phyloP scores from a whole-genome alignment of 768 basidiomycete genomes.

The Tephrocybe sp. region DNA sequence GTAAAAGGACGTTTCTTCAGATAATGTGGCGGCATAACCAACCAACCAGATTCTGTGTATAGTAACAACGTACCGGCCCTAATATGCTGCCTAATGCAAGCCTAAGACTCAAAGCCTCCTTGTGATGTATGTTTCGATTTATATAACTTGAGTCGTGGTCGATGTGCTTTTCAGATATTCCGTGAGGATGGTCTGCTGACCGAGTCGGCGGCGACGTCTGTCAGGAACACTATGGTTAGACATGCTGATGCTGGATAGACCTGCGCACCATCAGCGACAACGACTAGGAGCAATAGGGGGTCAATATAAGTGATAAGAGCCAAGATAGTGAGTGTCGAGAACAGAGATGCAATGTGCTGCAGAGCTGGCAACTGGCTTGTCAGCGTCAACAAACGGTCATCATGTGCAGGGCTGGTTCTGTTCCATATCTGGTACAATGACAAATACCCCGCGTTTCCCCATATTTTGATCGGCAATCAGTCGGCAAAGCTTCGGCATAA shows the following conservation, averaged over 20 bases:
- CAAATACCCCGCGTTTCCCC: no score
- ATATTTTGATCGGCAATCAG: no score
- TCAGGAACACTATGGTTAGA: not conserved
- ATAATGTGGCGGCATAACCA: slow-evolving; percentile 9
- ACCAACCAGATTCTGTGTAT: slow-evolving; percentile 9
- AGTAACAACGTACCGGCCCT: slow-evolving; percentile 44
- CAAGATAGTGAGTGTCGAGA: not conserved
- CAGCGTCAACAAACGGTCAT: no score
- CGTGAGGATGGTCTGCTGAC: slow-evolving; percentile 25
- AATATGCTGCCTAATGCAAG: slow-evolving; percentile 61
- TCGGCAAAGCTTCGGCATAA: no score
- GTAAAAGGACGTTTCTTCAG: slow-evolving; percentile 50
- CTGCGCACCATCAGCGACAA: slow-evolving; percentile 4
- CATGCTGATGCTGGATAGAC: not conserved
- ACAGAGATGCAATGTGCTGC: not conserved
- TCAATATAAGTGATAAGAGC: not conserved
- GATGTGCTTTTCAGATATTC: slow-evolving; percentile 16
- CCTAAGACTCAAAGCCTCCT: slow-evolving; percentile 49
- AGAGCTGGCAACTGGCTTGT: no score
- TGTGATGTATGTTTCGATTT: slow-evolving; percentile 36
- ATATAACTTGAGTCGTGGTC: slow-evolving; percentile 23
- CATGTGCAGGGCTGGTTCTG: no score
- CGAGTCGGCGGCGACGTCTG: slow-evolving; percentile 34
- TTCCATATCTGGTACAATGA: no score
- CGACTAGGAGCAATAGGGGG: not conserved